phyloP scores from a whole-genome alignment of 805 yeast genomes.

The Kluyveromyces dobzhanskii region DNA sequence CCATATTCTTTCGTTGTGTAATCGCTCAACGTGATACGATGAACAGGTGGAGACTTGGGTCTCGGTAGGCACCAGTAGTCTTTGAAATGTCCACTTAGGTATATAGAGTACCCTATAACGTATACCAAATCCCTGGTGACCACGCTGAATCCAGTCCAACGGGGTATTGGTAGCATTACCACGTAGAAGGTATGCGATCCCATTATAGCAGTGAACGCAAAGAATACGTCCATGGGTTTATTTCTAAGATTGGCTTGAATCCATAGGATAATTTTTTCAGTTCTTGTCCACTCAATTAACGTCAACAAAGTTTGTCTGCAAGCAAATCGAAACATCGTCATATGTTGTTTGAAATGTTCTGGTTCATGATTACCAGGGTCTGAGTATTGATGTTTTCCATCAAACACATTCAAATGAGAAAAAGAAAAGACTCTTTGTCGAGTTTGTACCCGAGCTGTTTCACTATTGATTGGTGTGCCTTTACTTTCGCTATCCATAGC shows the following conservation, averaged over 20 bases:
- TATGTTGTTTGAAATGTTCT: slow-evolving; percentile 52
- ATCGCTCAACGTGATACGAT: slow-evolving; percentile 82
- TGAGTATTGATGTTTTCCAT: slow-evolving; percentile 15
- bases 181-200: slow-evolving; percentile 95
- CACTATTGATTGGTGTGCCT: too few relatives aligned
- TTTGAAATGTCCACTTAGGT: slow-evolving; percentile 63
- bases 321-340: slow-evolving; percentile 47
- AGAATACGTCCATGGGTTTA: slow-evolving; percentile 56
- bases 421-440: not conserved
- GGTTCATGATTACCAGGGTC: slow-evolving; percentile 74
- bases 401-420: slow-evolving; percentile 14
- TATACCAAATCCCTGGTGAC: slow-evolving; percentile 62
- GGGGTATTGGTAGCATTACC: slow-evolving; percentile 73
- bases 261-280: not conserved
- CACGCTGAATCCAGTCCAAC: slow-evolving; percentile 64
- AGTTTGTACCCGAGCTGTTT: not conserved
- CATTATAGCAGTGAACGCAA: slow-evolving; percentile 79
- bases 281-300: slow-evolving; percentile 29
- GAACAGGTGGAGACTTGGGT: slow-evolving; percentile 86
- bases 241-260: slow-evolving; percentile 43
- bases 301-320: slow-evolving; percentile 49
- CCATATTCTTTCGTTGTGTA: slow-evolving; percentile 92
- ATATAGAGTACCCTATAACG: slow-evolving; percentile 53
- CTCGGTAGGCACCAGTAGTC: slow-evolving; percentile 87
- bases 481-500: too few relatives aligned